These are phyloP conservation scores for Geum urbanum DNA, from an alignment of 306 rosid genomes.

Conservation along the genomic window DNA sequence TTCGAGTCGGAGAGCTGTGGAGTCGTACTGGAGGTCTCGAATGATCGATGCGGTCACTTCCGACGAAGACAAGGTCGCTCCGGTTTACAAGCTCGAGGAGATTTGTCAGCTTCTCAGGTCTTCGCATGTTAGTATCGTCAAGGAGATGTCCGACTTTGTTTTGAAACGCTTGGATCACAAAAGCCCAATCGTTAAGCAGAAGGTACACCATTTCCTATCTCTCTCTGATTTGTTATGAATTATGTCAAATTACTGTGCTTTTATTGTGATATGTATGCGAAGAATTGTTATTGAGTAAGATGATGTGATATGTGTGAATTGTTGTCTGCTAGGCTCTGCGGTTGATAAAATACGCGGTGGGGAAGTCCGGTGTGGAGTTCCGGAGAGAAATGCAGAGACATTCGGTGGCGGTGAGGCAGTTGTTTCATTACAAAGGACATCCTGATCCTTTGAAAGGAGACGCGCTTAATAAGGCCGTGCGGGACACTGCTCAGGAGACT, in stretches of 20 bases:
- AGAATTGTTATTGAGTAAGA: too few relatives aligned
- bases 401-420: slow-evolving; percentile 79
- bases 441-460: slow-evolving; percentile 91
- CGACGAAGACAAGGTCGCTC: slow-evolving; percentile 89
- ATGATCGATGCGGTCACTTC: slow-evolving; percentile 84
- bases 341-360: slow-evolving; percentile 83
- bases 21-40: slow-evolving; percentile 89
- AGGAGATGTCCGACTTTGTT: slow-evolving; percentile 79
- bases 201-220: slow-evolving; percentile 44
- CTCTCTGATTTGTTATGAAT: too few relatives aligned
- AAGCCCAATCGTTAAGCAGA: slow-evolving; percentile 90
- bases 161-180: slow-evolving; percentile 84
- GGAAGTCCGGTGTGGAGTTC: slow-evolving; percentile 93
- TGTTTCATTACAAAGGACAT: slow-evolving; percentile 90
- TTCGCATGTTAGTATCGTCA: slow-evolving; percentile 83
- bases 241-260: too few relatives aligned
- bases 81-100: slow-evolving; percentile 89
- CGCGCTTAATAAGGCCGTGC: slow-evolving; percentile 87
- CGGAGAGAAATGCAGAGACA: slow-evolving; percentile 99
- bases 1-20: slow-evolving; percentile 96
- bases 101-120: slow-evolving; percentile 77
- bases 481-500: slow-evolving; percentile 85
- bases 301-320: too few relatives aligned
- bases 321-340: slow-evolving; percentile 62
- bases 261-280: too few relatives aligned